Evolutionary conservation across 140 eudicot genomes (phyloP).

Genomic region (Oenanthe javanica): DNA sequence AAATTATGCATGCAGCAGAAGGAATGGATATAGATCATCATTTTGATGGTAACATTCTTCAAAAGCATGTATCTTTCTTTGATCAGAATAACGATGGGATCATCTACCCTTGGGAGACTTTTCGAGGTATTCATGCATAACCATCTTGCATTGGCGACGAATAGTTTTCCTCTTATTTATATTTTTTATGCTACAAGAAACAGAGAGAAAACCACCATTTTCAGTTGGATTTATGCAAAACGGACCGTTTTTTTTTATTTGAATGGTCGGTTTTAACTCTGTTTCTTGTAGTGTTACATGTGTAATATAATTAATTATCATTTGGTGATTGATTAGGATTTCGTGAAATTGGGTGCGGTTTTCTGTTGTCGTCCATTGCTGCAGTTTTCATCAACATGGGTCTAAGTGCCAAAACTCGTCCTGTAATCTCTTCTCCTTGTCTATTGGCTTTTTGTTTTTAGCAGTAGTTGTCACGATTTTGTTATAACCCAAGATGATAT

Average conservation of each 20-base stretch:
- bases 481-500: no score
- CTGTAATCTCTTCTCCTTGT: constrained; percentile 19
- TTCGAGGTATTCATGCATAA: constrained; percentile 34
- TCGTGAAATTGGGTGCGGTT: constrained; percentile 67
- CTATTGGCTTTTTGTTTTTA: neutral
- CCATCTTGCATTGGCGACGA: no score
- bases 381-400: constrained; percentile 39
- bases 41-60: constrained; percentile 24
- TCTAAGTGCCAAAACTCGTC: constrained; percentile 47
- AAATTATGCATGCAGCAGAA: constrained; percentile 13
- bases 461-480: neutral
- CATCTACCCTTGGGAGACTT: constrained; percentile 79
- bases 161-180: no score
- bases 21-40: constrained; percentile 21
- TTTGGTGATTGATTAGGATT: constrained; percentile 31
- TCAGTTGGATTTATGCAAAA: no score
- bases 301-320: neutral
- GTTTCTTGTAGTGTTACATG: no score
- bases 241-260: no score
- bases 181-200: no score
- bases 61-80: constrained; percentile 69
- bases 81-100: constrained; percentile 84
- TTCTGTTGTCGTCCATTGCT: constrained; percentile 33
- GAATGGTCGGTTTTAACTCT: no score
- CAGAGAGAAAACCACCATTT: no score